These are phyloP conservation scores for Xylariaceae sp. DNA, from an alignment of 2,329 filamentous ascomycete genomes.

Conservation along the genomic window DNA sequence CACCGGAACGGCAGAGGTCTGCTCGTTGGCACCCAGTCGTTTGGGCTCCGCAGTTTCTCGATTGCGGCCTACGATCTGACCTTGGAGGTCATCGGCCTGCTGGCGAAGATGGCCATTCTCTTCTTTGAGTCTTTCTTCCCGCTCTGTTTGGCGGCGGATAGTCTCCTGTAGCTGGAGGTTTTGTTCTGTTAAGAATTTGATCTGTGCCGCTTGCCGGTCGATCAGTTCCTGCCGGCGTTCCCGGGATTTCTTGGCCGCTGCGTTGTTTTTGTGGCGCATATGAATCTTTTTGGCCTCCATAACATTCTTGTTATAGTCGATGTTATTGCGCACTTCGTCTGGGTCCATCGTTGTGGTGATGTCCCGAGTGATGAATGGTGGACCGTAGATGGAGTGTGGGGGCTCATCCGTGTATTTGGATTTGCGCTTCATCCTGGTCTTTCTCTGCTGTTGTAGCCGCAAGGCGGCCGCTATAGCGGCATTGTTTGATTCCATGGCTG, in stretches of 20 bases:
- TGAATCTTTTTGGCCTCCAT: not conserved
- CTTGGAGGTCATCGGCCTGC: not conserved
- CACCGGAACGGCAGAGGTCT: too few species aligned
- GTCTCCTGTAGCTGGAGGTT: not conserved
- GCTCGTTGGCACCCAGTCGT: too few species aligned
- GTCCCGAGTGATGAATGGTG: slow-evolving; percentile 5
- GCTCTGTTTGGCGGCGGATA: too few species aligned
- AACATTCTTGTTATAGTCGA: slow-evolving; percentile 5
- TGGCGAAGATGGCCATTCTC: not conserved
- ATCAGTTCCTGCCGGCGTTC: slow-evolving; percentile 6
- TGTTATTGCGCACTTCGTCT: not conserved
- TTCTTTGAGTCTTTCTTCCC: not conserved
- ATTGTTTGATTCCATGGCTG: not conserved
- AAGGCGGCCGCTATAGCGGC: too few species aligned
- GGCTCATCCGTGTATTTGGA: slow-evolving; percentile 12
- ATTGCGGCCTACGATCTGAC: not conserved
- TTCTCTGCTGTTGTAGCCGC: not conserved
- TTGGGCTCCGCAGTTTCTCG: not conserved
- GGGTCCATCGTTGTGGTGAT: slow-evolving; percentile 2
- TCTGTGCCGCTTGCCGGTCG: slow-evolving; percentile 5
- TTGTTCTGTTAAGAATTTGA: not conserved
- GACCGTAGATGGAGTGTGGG: slow-evolving; percentile 6
- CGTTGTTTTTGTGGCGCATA: slow-evolving; percentile 10
- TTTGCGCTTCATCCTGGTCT: not conserved
- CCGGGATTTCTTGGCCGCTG: slow-evolving; percentile 10